phyloP scores from a whole-genome alignment of 495 filamentous ascomycete genomes.

The Penicillium dipodomyicola region DNA sequence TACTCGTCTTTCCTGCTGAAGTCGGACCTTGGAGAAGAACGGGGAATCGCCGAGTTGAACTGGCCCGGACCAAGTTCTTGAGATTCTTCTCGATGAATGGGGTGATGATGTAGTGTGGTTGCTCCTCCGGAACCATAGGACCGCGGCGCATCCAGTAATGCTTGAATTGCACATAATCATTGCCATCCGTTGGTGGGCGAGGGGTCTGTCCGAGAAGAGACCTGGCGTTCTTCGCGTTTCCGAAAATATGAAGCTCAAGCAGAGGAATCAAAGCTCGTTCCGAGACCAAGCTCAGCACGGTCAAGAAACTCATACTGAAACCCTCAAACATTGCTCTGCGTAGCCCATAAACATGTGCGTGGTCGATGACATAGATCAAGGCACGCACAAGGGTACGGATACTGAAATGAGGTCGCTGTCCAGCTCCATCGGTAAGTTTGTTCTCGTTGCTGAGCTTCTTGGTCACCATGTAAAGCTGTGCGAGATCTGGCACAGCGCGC shows the following conservation, averaged over 20 bases:
- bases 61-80: conserved; percentile 87
- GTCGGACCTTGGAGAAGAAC: conserved; percentile 97
- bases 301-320: conserved; percentile 97
- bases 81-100: conserved; percentile 93
- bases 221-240: conserved; percentile 60
- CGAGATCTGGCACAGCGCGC: conserved; percentile 70
- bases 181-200: conserved; percentile 68
- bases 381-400: conserved; percentile 91
- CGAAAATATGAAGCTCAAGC: conserved; percentile 77
- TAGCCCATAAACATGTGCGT: conserved; percentile 81
- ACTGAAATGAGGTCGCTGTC: conserved; percentile 92
- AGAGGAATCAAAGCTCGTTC: conserved; percentile 73
- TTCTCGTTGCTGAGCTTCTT: conserved; percentile 79
- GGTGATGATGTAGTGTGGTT: conserved; percentile 92
- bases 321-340: conserved; percentile 88
- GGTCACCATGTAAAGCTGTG: conserved; percentile 79
- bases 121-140: conserved; percentile 58
- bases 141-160: conserved; percentile 92
- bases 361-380: conserved; percentile 79
- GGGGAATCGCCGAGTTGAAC: conserved; percentile 86
- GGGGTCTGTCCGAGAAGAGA: conserved; percentile 72
- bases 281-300: conserved; percentile 74
- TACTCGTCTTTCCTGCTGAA: conserved; percentile 95
- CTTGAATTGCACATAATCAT: conserved; percentile 79
- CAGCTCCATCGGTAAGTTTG: conserved; percentile 85